Evolutionary conservation across 108 stramenopile species (phyloP).

Genomic region (Cyclotella kingstonii): DNA sequence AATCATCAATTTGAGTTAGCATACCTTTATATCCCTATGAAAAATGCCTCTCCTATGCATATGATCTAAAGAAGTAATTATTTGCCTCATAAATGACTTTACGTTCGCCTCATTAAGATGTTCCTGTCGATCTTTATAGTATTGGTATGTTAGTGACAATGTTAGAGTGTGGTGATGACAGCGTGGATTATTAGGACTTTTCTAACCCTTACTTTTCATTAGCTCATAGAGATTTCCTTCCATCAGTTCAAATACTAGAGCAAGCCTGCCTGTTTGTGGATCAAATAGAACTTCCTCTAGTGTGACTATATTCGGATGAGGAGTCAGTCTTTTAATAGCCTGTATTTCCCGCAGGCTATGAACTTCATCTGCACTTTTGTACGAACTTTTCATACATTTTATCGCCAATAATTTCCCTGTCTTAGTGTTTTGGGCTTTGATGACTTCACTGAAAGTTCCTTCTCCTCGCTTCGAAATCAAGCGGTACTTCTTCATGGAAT

Average conservation of each 20-base stretch:
- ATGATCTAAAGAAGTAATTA: constrained; percentile 61
- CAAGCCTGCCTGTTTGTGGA: constrained; percentile 81
- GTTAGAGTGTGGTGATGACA: neutral
- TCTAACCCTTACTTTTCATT: constrained; percentile 80
- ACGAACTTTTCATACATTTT: constrained; percentile 88
- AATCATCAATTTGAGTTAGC: neutral
- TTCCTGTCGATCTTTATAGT: constrained; percentile 16
- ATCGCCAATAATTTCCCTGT: constrained; percentile 81
- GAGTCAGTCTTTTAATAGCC: constrained; percentile 77
- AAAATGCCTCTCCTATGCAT: constrained; percentile 78
- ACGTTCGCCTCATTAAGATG: constrained; percentile 22
- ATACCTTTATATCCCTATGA: constrained; percentile 82
- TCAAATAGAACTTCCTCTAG: constrained; percentile 87
- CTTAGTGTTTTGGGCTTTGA: constrained; percentile 82
- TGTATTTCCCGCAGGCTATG: constrained; percentile 87
- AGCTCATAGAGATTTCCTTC: constrained; percentile 90
- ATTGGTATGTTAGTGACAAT: neutral
- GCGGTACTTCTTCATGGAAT: constrained; percentile 72
- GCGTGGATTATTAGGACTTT: neutral
- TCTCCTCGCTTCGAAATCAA: constrained; percentile 85
- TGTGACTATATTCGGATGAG: constrained; percentile 79
- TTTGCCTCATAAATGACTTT: constrained; percentile 45
- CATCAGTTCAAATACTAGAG: constrained; percentile 88
- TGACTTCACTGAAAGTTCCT: constrained; percentile 87
- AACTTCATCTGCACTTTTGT: constrained; percentile 77